A percentile compares a stretch with the other conserved stretches of the same genome.
Conservation (phyloP, 805 yeast species). For the Sporopachydermia quercuum region DNA sequence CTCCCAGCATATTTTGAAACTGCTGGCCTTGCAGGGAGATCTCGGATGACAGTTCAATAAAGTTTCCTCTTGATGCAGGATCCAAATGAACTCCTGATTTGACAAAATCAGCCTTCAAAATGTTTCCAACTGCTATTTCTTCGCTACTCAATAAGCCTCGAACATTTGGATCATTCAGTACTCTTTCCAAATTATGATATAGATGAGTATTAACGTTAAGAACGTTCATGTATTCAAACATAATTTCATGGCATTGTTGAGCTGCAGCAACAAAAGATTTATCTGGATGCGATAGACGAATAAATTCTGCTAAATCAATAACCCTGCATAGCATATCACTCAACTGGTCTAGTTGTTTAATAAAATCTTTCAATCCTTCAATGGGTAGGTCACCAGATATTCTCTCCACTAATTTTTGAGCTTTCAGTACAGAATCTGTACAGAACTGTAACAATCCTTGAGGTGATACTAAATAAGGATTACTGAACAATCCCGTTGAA, state of each 20-base stretch:
- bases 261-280: conserved; percentile 60
- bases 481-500: conserved; percentile 51
- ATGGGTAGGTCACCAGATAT: conserved; percentile 31
- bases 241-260: conserved; percentile 69
- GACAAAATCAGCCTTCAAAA: conserved; percentile 72
- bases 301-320: conserved; percentile 85
- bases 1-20: conserved; percentile 38
- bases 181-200: conserved; percentile 41
- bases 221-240: conserved; percentile 90
- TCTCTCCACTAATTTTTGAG: conserved; percentile 43
- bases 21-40: conserved; percentile 73
- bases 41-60: conserved; percentile 65
- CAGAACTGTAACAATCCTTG: conserved; percentile 59
- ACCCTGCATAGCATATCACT: conserved; percentile 86
- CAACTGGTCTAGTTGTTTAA: conserved; percentile 61
- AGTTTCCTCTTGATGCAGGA: conserved; percentile 44
- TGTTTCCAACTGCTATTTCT: conserved; percentile 69
- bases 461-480: conserved; percentile 55
- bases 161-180: conserved; percentile 29
- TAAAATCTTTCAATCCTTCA: conserved; percentile 32
- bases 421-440: conserved; percentile 43
- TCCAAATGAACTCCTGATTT: conserved; percentile 80
- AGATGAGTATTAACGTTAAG: conserved; percentile 72
- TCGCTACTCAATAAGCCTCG: conserved; percentile 39
- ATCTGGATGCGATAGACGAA: conserved; percentile 78